phyloP scores from a whole-genome alignment of 805 yeast species.

The Kodamaea leandrae region DNA sequence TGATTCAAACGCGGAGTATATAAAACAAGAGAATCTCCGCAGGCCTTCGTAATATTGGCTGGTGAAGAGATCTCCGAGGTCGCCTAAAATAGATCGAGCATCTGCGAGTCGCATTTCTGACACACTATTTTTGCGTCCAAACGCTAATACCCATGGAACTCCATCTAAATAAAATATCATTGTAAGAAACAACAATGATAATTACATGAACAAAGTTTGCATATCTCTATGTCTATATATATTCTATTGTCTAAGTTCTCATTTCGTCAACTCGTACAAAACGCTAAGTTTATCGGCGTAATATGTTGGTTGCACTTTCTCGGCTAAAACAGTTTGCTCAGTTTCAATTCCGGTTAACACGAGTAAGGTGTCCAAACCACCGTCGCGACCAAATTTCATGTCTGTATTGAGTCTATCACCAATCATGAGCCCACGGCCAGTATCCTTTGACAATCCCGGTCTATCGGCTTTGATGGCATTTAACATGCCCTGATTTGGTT shows the following conservation, averaged over 20 bases:
- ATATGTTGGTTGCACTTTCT: conserved; percentile 57
- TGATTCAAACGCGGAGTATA: too few relatives aligned
- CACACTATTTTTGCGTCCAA: too few relatives aligned
- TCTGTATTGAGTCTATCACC: conserved; percentile 96
- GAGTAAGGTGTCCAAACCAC: conserved; percentile 81
- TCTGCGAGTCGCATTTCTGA: too few relatives aligned
- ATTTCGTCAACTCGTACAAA: conserved; percentile 49
- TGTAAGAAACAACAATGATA: too few relatives aligned
- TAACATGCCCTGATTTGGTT: conserved; percentile 88
- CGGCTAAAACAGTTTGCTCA: conserved; percentile 52
- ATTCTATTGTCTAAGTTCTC: background rate
- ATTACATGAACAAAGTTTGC: background rate
- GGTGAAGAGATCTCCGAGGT: too few relatives aligned
- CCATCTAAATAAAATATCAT: too few relatives aligned
- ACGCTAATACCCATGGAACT: background rate
- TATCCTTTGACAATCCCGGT: conserved; percentile 45
- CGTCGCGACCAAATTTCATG: conserved; percentile 84
- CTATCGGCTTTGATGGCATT: conserved; percentile 75
- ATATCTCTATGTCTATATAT: conserved; percentile 1
- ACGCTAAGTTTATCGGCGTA: conserved; percentile 77
- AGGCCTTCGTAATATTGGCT: too few relatives aligned
- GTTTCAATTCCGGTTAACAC: conserved; percentile 92
- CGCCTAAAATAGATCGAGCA: too few relatives aligned
- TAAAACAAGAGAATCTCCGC: too few relatives aligned
- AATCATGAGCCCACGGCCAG: conserved; percentile 75